These are phyloP conservation scores for Nephelium lappaceum DNA, from an alignment of 345 rosid species.

Conservation along the genomic window DNA sequence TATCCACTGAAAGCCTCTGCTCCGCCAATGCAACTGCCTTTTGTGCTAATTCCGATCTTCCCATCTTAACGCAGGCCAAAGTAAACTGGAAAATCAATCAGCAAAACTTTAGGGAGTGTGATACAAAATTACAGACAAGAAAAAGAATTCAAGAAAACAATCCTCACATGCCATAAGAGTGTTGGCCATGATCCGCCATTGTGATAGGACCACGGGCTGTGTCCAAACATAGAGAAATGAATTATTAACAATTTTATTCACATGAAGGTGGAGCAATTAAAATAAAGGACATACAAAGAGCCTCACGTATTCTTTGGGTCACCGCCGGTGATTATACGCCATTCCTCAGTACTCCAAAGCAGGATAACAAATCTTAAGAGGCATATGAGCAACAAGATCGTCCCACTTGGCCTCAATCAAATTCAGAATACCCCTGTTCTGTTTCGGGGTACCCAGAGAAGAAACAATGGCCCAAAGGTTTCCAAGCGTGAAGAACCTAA, in stretches of 20 bases:
- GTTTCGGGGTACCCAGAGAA: conserved; percentile 68
- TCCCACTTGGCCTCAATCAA: conserved; percentile 88
- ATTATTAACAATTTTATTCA: background rate
- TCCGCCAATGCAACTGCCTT: conserved; percentile 76
- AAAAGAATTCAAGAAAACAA: background rate
- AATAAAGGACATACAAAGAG: conserved; percentile 8
- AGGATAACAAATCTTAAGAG: conserved; percentile 91
- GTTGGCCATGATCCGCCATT: conserved; percentile 99
- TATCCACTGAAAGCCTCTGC: conserved; percentile 61
- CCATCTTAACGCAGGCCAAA: conserved; percentile 90
- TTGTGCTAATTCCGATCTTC: conserved; percentile 68
- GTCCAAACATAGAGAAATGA: conserved; percentile 9
- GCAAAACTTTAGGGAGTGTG: background rate
- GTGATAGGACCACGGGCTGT: conserved; percentile 98
- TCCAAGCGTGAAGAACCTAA: conserved; percentile 95
- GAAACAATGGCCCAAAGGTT: conserved; percentile 85
- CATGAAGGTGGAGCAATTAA: background rate
- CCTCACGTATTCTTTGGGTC: conserved; percentile 99
- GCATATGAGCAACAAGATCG: conserved; percentile 92
- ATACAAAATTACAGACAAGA: background rate
- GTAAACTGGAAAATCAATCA: conserved; percentile 59
- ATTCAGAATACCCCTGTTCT: conserved; percentile 76
- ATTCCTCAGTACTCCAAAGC: conserved; percentile 87
- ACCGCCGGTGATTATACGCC: conserved; percentile 94
- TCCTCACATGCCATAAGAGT: conserved; percentile 84